phyloP scores from a whole-genome alignment of 345 rosid species.

The Rubroshorea leprosula region DNA sequence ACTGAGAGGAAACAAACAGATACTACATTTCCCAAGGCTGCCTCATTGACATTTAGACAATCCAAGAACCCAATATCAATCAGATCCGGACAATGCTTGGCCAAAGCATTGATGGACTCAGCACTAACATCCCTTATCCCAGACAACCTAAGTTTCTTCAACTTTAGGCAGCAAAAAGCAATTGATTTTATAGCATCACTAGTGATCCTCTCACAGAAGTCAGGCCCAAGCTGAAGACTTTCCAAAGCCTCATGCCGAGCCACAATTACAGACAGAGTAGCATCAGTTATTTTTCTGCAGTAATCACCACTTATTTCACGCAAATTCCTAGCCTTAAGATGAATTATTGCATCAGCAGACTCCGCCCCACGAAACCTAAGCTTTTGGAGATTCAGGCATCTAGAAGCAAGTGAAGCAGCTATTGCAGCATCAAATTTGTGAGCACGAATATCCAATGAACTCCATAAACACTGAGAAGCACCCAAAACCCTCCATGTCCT shows the following conservation, averaged over 20 bases:
- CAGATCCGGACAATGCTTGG: slow-evolving; percentile 52
- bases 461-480: slow-evolving; percentile 62
- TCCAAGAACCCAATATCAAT: slow-evolving; percentile 68
- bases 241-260: slow-evolving; percentile 72
- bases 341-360: slow-evolving; percentile 67
- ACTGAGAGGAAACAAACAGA: slow-evolving; percentile 63
- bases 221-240: slow-evolving; percentile 81
- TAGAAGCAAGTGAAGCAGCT: slow-evolving; percentile 49
- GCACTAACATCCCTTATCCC: slow-evolving; percentile 64
- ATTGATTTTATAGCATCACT: slow-evolving; percentile 66
- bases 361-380: slow-evolving; percentile 75
- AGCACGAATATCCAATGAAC: slow-evolving; percentile 65
- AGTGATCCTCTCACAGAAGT: slow-evolving; percentile 72
- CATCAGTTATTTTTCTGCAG: slow-evolving; percentile 74
- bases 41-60: slow-evolving; percentile 61
- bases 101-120: slow-evolving; percentile 72
- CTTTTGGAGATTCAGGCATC: slow-evolving; percentile 54
- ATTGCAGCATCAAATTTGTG: slow-evolving; percentile 50
- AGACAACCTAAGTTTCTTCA: slow-evolving; percentile 65
- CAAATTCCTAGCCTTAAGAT: slow-evolving; percentile 55
- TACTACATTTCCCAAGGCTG: slow-evolving; percentile 47
- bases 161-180: slow-evolving; percentile 70
- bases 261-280: slow-evolving; percentile 61
- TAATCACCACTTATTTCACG: slow-evolving; percentile 68
- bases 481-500: slow-evolving; percentile 56